Conservation (phyloP, 2,329 filamentous ascomycete species). For the Calonectria fujianensis region DNA sequence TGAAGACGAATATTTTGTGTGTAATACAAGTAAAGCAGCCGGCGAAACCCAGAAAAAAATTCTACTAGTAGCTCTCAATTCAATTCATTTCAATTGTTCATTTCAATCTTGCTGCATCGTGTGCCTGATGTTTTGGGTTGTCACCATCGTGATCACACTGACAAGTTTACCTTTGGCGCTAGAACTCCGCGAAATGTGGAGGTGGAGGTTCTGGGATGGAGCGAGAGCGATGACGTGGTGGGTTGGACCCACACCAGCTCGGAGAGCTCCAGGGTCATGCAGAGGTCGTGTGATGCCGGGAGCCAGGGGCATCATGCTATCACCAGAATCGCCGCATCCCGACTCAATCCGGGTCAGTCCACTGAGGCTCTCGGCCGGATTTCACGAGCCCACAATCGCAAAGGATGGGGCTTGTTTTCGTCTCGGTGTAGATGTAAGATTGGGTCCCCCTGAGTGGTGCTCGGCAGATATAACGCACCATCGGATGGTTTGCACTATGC, state of each 20-base stretch:
- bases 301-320: slow-evolving; percentile 44
- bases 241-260: slow-evolving; percentile 55
- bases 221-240: slow-evolving; percentile 48
- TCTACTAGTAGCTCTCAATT: slow-evolving; percentile 55
- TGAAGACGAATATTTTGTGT: slow-evolving; percentile 54
- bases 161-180: slow-evolving; percentile 29
- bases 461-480: slow-evolving; percentile 37
- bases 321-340: slow-evolving; percentile 37
- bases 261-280: slow-evolving; percentile 52
- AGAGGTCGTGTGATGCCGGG: slow-evolving; percentile 51
- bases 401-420: slow-evolving; percentile 16
- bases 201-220: slow-evolving; percentile 47
- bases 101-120: slow-evolving; percentile 18
- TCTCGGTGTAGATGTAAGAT: slow-evolving; percentile 32
- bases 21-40: slow-evolving; percentile 51
- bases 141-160: slow-evolving; percentile 22
- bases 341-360: slow-evolving; percentile 40
- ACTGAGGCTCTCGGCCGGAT: slow-evolving; percentile 27
- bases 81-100: slow-evolving; percentile 46
- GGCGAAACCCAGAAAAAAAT: slow-evolving; percentile 56
- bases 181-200: slow-evolving; percentile 49
- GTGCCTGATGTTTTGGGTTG: slow-evolving; percentile 10
- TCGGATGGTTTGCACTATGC: slow-evolving; percentile 26
- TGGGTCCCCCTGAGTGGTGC: slow-evolving; percentile 8
- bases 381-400: slow-evolving; percentile 17